These are phyloP conservation scores for Macadamia integrifolia DNA, from an alignment of 164 flowering plant genomes.

Conservation along the genomic window DNA sequence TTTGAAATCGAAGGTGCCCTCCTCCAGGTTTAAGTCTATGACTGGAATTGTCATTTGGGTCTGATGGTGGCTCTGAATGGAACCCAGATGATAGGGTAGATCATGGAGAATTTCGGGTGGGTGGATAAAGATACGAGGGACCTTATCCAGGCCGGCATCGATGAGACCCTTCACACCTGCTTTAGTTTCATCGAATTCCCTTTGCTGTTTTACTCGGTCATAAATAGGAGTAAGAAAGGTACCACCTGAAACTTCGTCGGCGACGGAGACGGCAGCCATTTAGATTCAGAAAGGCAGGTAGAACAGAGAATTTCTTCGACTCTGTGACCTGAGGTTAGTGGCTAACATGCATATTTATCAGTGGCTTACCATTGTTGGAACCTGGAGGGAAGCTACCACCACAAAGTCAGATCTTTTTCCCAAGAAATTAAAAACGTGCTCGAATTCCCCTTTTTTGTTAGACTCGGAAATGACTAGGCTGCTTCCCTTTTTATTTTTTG, in stretches of 20 bases:
- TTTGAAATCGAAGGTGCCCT: neutral
- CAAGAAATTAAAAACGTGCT: no score
- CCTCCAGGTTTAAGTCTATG: constrained; percentile 11
- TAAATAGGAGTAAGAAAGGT: neutral
- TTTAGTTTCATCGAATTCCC: constrained; percentile 43
- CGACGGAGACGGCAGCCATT: neutral
- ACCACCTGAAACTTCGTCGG: neutral
- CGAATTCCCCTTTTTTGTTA: no score
- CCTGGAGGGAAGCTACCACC: no score
- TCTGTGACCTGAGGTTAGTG: no score
- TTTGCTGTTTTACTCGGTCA: constrained; percentile 22
- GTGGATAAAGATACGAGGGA: constrained; percentile 27
- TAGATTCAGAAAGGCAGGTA: no score
- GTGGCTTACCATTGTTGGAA: no score
- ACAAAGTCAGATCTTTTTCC: no score
- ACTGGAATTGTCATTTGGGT: constrained; percentile 19
- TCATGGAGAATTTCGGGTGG: neutral
- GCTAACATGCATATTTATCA: no score
- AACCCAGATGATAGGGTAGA: neutral
- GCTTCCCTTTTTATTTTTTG: no score
- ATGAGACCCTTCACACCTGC: constrained; percentile 46
- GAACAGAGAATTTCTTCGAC: no score
- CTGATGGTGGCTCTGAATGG: neutral
- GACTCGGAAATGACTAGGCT: no score
- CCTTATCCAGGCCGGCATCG: constrained; percentile 24